These are phyloP conservation scores for Epithele typhae DNA, from an alignment of 768 basidiomycete genomes.

Conservation along the genomic window DNA sequence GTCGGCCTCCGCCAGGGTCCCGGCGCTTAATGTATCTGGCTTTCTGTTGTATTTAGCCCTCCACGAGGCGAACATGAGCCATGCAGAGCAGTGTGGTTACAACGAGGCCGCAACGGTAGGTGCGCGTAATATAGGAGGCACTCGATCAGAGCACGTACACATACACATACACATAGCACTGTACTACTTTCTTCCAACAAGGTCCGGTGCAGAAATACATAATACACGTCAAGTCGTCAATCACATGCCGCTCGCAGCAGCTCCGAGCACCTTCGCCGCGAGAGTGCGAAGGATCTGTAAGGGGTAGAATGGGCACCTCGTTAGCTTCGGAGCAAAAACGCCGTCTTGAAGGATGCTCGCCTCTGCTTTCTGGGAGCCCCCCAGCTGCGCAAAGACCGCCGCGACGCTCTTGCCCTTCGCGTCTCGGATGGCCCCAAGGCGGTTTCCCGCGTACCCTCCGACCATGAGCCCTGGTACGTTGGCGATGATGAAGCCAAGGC, in stretches of 20 bases:
- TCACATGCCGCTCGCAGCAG: conserved; percentile 33
- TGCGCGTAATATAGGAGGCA: no score
- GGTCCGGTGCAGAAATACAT: neutral
- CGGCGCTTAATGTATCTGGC: no score
- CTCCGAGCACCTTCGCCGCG: conserved; percentile 79
- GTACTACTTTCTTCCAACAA: no score
- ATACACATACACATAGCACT: no score
- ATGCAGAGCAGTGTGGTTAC: no score
- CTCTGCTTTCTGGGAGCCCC: conserved; percentile 81
- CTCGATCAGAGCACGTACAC: no score
- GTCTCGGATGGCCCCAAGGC: conserved; percentile 87
- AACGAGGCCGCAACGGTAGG: no score
- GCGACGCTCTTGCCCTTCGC: conserved; percentile 95
- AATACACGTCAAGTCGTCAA: neutral
- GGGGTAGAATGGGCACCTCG: no score
- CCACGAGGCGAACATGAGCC: no score
- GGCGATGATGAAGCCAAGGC: conserved; percentile 46
- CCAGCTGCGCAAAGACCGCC: conserved; percentile 76
- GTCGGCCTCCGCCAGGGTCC: no score
- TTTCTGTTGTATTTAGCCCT: no score
- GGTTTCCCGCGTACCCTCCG: conserved; percentile 83
- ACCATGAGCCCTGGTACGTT: conserved; percentile 85
- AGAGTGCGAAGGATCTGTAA: conserved; percentile 75
- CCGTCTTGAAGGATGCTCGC: conserved; percentile 32
- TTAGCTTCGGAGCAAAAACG: no score